Percentiles rank a stretch among this genome's conserved stretches.
phyloP scores from a whole-genome alignment of 2,329 filamentous ascomycete species.

The Tolypocladium cylindrosporum region DNA sequence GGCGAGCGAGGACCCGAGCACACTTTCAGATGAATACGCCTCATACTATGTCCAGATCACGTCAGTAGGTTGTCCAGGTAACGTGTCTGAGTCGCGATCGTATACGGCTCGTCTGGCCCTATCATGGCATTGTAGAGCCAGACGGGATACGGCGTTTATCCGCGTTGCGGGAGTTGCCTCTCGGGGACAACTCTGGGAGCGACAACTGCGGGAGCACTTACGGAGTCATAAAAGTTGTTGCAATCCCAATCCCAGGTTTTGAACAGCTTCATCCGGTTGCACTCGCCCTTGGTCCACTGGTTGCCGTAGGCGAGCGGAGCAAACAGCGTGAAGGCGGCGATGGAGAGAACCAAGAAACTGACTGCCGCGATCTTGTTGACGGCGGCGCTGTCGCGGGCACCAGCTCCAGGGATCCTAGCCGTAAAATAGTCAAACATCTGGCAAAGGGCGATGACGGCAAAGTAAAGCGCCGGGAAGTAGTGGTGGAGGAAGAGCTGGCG shows the following conservation, averaged over 20 bases:
- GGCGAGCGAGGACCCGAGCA: slow-evolving; percentile 16
- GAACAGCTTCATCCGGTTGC: slow-evolving; percentile 79
- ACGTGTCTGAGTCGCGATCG: background rate
- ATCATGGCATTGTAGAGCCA: background rate
- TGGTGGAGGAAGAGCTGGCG: slow-evolving; percentile 97
- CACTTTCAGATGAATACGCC: slow-evolving; percentile 23
- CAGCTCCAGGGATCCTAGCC: slow-evolving; percentile 58
- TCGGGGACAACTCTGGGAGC: slow-evolving; percentile 4
- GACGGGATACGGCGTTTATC: slow-evolving; percentile 1
- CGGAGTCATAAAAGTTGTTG: slow-evolving; percentile 79
- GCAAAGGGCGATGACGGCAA: slow-evolving; percentile 79
- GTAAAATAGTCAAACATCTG: slow-evolving; percentile 83
- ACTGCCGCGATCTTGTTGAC: slow-evolving; percentile 68
- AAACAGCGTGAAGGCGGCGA: slow-evolving; percentile 73
- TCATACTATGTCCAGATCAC: slow-evolving; percentile 30
- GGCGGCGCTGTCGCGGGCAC: slow-evolving; percentile 54
- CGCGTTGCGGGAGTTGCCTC: slow-evolving; percentile 19
- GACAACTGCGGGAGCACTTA: slow-evolving; percentile 43
- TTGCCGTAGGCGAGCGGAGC: slow-evolving; percentile 89
- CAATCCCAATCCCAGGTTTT: slow-evolving; percentile 95
- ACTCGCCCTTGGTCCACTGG: slow-evolving; percentile 82
- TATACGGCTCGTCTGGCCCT: background rate
- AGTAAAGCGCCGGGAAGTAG: slow-evolving; percentile 95
- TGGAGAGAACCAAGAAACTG: slow-evolving; percentile 62
- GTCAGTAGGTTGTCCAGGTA: slow-evolving; percentile 7